phyloP scores from a whole-genome alignment of 805 yeast genomes.

The Crinitomyces ghanaensis region DNA sequence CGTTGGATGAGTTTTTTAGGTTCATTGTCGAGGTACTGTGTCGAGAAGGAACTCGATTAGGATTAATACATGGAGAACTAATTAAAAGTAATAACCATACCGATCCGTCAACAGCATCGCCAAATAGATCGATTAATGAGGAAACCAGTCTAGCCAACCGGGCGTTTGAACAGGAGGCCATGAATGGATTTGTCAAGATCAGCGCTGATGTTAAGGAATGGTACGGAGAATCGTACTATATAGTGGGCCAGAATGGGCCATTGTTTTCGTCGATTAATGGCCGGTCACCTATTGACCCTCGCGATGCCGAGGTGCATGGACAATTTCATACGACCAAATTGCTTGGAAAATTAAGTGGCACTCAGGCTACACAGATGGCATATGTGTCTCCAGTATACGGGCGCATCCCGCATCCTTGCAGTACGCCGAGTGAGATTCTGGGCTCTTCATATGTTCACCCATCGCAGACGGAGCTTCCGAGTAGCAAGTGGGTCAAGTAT shows the following conservation, averaged over 20 bases:
- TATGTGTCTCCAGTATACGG: slow-evolving; percentile 35
- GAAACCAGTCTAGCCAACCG: slow-evolving; percentile 1
- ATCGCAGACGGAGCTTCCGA: slow-evolving; percentile 37
- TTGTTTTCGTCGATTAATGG: slow-evolving; percentile 64
- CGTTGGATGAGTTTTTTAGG: slow-evolving; percentile 19
- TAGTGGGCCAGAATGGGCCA: slow-evolving; percentile 57
- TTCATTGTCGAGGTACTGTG: slow-evolving; percentile 23
- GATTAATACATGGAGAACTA: slow-evolving; percentile 8
- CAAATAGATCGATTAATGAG: too few relatives aligned
- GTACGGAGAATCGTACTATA: slow-evolving; percentile 72
- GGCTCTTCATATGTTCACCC: slow-evolving; percentile 27
- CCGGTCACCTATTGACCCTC: slow-evolving; percentile 64
- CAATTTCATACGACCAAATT: slow-evolving; percentile 58
- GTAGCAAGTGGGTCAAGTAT: slow-evolving; percentile 53
- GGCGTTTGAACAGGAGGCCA: slow-evolving; percentile 15
- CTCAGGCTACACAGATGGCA: slow-evolving; percentile 32
- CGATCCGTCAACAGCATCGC: slow-evolving; percentile 3
- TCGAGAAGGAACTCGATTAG: slow-evolving; percentile 25
- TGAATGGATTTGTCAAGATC: slow-evolving; percentile 20
- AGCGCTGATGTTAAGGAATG: slow-evolving; percentile 62
- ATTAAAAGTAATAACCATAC: slow-evolving; percentile 5
- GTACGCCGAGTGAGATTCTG: slow-evolving; percentile 43
- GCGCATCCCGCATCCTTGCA: slow-evolving; percentile 38
- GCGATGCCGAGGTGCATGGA: slow-evolving; percentile 57
- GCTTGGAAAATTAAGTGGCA: slow-evolving; percentile 39